phyloP scores from a whole-genome alignment of 108 stramenopile species.

The Nitzschia sp. region DNA sequence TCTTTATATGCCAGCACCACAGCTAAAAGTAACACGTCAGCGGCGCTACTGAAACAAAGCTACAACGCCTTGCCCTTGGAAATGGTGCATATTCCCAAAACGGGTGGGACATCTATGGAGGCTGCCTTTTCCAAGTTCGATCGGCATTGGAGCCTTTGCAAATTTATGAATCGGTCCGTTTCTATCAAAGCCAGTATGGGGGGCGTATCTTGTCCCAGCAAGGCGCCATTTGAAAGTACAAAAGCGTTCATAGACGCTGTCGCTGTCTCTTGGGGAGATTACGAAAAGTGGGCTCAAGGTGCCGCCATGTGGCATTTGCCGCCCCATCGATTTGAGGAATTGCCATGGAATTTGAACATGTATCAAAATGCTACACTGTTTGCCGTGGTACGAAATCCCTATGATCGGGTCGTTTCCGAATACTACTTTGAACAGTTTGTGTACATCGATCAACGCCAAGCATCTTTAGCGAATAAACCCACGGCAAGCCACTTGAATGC shows the following conservation, averaged over 20 bases:
- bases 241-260: too few species aligned
- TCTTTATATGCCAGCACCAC: too few species aligned
- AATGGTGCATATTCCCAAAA: conserved; percentile 60
- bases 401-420: conserved; percentile 52
- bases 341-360: neutral
- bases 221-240: neutral
- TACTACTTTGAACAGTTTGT: conserved; percentile 27
- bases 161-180: conserved; percentile 15
- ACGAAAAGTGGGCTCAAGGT: too few species aligned
- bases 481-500: neutral
- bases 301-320: conserved; percentile 8
- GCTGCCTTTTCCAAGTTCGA: conserved; percentile 15
- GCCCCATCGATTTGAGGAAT: neutral
- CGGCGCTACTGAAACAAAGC: too few species aligned
- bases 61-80: conserved; percentile 18
- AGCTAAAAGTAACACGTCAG: too few species aligned
- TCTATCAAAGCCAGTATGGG: neutral
- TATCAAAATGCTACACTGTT: conserved; percentile 40
- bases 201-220: neutral
- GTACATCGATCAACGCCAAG: neutral
- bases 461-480: neutral
- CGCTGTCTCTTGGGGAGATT: too few species aligned
- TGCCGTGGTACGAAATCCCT: conserved; percentile 55
- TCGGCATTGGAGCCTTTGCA: conserved; percentile 46
- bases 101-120: conserved; percentile 48